Evolutionary conservation across 768 basidiomycete species (phyloP).

Genomic region (Russula abietina): DNA sequence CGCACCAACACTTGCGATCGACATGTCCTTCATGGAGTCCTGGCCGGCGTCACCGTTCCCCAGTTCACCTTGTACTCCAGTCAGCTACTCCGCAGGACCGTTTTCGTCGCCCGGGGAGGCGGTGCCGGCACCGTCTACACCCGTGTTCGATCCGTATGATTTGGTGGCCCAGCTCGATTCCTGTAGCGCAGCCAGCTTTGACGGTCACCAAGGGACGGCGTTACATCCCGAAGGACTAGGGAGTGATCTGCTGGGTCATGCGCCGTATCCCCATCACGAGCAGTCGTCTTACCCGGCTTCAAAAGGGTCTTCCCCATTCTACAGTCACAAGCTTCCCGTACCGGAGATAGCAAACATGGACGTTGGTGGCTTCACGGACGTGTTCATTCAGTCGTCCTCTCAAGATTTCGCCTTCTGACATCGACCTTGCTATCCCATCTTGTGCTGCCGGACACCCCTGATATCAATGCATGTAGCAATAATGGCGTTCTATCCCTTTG

Average conservation of each 20-base stretch:
- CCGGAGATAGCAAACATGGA: slow-evolving; percentile 6
- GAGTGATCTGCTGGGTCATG: not conserved
- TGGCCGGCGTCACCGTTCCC: slow-evolving; percentile 18
- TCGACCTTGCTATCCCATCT: not conserved
- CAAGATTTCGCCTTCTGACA: slow-evolving; percentile 17
- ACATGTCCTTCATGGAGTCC: slow-evolving; percentile 18
- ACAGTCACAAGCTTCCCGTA: slow-evolving; percentile 12
- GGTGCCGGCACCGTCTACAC: slow-evolving; percentile 10
- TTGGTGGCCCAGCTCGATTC: slow-evolving; percentile 9
- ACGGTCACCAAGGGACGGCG: not conserved
- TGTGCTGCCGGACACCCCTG: slow-evolving; percentile 11
- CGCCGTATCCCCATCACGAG: slow-evolving; percentile 6
- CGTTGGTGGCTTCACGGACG: slow-evolving; percentile 8
- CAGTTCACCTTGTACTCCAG: slow-evolving; percentile 19
- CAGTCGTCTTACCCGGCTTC: not conserved
- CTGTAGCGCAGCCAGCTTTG: slow-evolving; percentile 3
- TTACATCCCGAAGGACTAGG: not conserved
- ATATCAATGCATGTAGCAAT: slow-evolving; percentile 18
- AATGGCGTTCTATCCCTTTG: slow-evolving; percentile 20
- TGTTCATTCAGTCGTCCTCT: slow-evolving; percentile 6
- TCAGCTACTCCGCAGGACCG: slow-evolving; percentile 10
- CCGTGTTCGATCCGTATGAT: slow-evolving; percentile 9
- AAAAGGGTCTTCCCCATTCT: slow-evolving; percentile 9
- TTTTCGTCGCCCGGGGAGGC: slow-evolving; percentile 18
- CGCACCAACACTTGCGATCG: slow-evolving; percentile 8